Evolutionary conservation across 2,329 filamentous ascomycete species (phyloP), one percentile per base, ranked within the genome.

Genomic region (Incumbomyces lentus): DNA sequence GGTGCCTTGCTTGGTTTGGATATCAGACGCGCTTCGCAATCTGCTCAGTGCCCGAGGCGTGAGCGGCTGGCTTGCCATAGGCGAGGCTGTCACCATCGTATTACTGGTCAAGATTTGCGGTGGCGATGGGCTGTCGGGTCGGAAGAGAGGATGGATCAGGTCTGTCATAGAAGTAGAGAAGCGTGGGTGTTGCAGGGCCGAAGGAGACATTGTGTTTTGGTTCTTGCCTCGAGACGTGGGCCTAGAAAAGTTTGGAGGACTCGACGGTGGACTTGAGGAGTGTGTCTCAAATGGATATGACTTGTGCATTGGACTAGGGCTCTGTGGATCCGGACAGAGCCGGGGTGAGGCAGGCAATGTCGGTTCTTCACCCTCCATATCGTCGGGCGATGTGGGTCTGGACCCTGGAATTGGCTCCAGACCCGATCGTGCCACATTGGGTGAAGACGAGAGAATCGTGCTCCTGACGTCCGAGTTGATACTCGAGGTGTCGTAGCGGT

Each of bases 101-200:
- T 72, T 72, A 0, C 70, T 69, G 0, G 70, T 73, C 2, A 69
- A 60, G 1, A 69, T 66, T 10, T 74, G 70, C 2, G 74, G 70
- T 14, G 75, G 74, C 1, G 65, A 66, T 8, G 73, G 72, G 49
- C 70, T 75, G 51, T 70, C 71, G 2, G 68, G 68, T 35, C 76
- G 68, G 60, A 79, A 79, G 2, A 79, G 64, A 11, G 76, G 76
- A 54, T 79, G 76, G 43, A 79, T 78, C 48, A 77, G 67, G 10
- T 68, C 66, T 55, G 77, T 72, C 49, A 67, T 67, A 5, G 33
- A 37, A 6, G 33, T 16, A 16, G 45, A 42, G 19, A 47, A 13
- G 22, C 26, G 33, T 17, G 33, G 40, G 16, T 26, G 13, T 40
- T 18, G 14, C 11, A 38, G 30, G 30, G 14, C 32, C 6, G 36